Conservation (phyloP, 768 basidiomycete species). For the Tulasnella sp. region DNA sequence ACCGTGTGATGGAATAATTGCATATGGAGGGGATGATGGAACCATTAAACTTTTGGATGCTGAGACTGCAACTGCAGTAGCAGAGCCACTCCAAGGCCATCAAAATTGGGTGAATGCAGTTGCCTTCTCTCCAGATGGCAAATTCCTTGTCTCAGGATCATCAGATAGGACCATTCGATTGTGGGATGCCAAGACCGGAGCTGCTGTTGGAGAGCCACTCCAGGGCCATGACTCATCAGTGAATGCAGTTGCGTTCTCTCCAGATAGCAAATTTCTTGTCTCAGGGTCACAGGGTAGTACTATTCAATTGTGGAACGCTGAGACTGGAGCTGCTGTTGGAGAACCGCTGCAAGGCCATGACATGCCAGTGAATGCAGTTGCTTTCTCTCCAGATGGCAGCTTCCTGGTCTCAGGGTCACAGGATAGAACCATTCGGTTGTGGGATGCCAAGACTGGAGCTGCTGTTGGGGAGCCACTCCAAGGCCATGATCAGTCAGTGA, state of each 20-base stretch:
- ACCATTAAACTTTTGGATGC: background rate
- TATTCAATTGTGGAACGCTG: too few species aligned
- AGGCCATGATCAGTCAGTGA: too few species aligned
- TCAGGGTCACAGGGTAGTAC: background rate
- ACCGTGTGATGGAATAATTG: background rate
- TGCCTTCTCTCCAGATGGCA: background rate
- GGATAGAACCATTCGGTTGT: too few species aligned
- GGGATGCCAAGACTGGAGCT: too few species aligned
- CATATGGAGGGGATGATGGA: conserved; percentile 4
- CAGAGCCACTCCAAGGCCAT: background rate
- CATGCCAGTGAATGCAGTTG: too few species aligned
- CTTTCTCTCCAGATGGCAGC: too few species aligned
- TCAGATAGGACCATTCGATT: background rate
- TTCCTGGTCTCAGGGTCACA: too few species aligned
- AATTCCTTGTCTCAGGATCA: background rate
- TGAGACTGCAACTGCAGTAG: background rate
- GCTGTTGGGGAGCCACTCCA: too few species aligned
- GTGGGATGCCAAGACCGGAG: background rate
- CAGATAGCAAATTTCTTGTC: background rate
- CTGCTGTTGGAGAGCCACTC: background rate
- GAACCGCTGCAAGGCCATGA: too few species aligned
- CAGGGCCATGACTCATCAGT: background rate
- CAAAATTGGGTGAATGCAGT: background rate
- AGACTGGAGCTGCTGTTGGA: too few species aligned
- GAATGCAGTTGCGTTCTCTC: background rate